Percentiles rank a stretch among this genome's conserved stretches.
These are phyloP conservation scores for Hirschioporus abietinus DNA, from an alignment of 768 basidiomycete species.

Conservation along the genomic window DNA sequence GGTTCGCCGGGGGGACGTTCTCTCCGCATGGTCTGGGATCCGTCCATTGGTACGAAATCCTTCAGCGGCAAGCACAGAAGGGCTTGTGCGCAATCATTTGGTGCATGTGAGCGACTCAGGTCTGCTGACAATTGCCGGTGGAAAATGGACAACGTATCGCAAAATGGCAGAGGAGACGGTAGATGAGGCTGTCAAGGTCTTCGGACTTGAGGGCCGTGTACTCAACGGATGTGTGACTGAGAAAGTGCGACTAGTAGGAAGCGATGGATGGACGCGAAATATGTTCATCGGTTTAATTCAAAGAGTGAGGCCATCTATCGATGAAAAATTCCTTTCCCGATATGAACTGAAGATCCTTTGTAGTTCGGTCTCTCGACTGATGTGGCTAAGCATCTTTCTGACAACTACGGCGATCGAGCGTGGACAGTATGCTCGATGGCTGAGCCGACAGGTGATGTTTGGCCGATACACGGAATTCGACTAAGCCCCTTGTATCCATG, in stretches of 20 bases:
- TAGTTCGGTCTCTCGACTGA: slow-evolving; percentile 89
- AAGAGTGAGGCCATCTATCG: slow-evolving; percentile 43
- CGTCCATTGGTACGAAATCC: slow-evolving; percentile 88
- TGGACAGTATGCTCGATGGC: slow-evolving; percentile 90
- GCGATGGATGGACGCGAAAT: slow-evolving; percentile 89
- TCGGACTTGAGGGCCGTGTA: slow-evolving; percentile 51
- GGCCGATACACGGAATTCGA: slow-evolving; percentile 84
- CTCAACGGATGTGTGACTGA: slow-evolving; percentile 73
- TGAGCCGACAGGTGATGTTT: slow-evolving; percentile 65
- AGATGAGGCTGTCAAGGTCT: slow-evolving; percentile 77
- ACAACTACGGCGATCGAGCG: slow-evolving; percentile 92
- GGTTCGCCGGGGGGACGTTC: slow-evolving; percentile 89
- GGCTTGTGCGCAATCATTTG: slow-evolving; percentile 90
- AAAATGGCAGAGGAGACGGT: slow-evolving; percentile 96
- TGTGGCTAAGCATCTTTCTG: slow-evolving; percentile 89
- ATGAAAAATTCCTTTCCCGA: slow-evolving; percentile 1
- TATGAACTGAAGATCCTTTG: slow-evolving; percentile 3
- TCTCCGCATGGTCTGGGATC: slow-evolving; percentile 92
- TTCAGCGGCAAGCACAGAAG: slow-evolving; percentile 67
- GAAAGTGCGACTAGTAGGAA: slow-evolving; percentile 78
- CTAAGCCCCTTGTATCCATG: slow-evolving; percentile 73
- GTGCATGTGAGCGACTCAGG: slow-evolving; percentile 78
- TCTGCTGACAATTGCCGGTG: slow-evolving; percentile 90
- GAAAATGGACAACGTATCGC: slow-evolving; percentile 98
- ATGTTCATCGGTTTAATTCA: slow-evolving; percentile 98